phyloP scores from a whole-genome alignment of 495 filamentous ascomycete genomes.

The Hypoxylon intermedium region DNA sequence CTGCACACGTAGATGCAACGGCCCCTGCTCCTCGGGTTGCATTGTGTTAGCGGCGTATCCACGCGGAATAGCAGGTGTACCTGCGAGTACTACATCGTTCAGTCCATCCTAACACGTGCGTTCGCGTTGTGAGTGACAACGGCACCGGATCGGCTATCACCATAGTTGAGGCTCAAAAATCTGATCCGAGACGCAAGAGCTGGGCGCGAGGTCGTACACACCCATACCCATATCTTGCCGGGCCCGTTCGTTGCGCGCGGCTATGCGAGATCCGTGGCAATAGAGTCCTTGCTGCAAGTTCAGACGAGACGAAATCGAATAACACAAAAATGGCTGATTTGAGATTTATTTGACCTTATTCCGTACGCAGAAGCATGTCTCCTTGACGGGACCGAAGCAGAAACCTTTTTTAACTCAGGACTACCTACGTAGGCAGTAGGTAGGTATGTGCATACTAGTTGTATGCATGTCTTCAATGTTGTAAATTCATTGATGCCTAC shows the following conservation, averaged over 20 bases:
- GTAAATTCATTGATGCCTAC: too few species aligned
- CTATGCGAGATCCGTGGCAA: conserved; percentile 3
- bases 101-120: conserved; percentile 17
- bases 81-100: neutral
- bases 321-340: too few species aligned
- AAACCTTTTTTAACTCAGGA: neutral
- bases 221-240: too few species aligned
- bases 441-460: too few species aligned
- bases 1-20: too few species aligned
- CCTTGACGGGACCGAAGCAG: too few species aligned
- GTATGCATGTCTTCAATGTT: too few species aligned
- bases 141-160: neutral
- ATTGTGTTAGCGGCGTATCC: neutral
- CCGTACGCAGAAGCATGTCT: too few species aligned
- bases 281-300: conserved; percentile 13
- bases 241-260: neutral
- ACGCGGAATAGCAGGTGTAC: too few species aligned
- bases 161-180: neutral
- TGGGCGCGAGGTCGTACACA: neutral
- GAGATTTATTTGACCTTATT: too few species aligned
- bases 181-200: conserved; percentile 3
- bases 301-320: too few species aligned
- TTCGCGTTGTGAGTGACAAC: conserved; percentile 1
- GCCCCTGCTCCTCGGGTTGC: neutral
- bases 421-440: neutral